Evolutionary conservation across 1,284 basidiomycete species (phyloP), one percentile per base, ranked within the genome.

Genomic region (Ustilago cynodontis): DNA sequence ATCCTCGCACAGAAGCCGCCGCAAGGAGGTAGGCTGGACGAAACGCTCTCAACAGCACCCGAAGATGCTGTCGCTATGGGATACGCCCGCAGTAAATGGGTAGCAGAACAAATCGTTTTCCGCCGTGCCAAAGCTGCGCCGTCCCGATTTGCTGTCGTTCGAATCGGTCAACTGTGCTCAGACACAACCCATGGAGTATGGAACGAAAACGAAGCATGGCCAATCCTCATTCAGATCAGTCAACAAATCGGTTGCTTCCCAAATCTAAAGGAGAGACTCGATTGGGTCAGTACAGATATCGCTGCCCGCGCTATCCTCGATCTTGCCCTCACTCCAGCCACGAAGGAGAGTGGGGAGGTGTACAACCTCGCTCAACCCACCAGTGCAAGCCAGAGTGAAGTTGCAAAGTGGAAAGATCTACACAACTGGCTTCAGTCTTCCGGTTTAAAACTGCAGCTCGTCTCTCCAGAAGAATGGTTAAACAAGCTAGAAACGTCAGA

Each of bases 371-470:
- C 69, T n/a, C 65, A 57, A 51, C 76, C 66, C 7, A 59, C 70
- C 9, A 41, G 60, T 5, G 1, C 39, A 10, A 39, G 63, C 13
- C 28, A 59, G 45, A 26, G 8, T 11, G 10, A 37, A 20, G 20
- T 65, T 3, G 37, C 62, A 14, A 28, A 37, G 1, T 67, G 72
- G 69, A 18, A 9, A 26, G 87, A 86, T 14, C 92, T 96, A 85
- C 88, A 89, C 65, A 87, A 89, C 24, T 90, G 93, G 70, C 88
- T 94, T 47, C 83, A 87, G 13, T 85, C 89, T 10, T 88, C 88
- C 56, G 92, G 91, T 10, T 91, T 94, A 82, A 90, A 85, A 26
- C 90, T 95, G 75, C 91, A 94, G 79, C 89, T 92, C 41, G 91
- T 93, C 29, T 88, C 92, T 88, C 65, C 90, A 90, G 54, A 86